Percentiles rank a stretch among this genome's conserved stretches.
phyloP scores from a whole-genome alignment of 2,329 filamentous ascomycete genomes.

The Aspergillus chevalieri region DNA sequence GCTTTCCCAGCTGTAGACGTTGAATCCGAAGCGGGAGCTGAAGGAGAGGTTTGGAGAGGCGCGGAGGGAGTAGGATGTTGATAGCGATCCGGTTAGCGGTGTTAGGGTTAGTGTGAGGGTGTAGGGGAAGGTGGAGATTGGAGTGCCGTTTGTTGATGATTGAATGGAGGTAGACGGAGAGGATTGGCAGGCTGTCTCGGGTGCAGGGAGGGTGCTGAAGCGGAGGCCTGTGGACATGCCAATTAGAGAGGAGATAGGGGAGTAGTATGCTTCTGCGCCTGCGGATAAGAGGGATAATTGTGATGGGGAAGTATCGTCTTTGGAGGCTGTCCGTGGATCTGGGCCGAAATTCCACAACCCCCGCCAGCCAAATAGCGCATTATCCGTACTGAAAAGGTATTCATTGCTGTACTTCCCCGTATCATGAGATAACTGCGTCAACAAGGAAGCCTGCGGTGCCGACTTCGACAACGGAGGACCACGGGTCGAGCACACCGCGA shows the following conservation, averaged over 20 bases:
- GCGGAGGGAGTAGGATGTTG: conserved; percentile 84
- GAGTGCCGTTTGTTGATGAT: conserved; percentile 15
- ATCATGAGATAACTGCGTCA: conserved; percentile 59
- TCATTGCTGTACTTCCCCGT: conserved; percentile 82
- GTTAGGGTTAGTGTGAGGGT: conserved; percentile 91
- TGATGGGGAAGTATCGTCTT: conserved; percentile 43
- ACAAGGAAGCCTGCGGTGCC: conserved; percentile 39
- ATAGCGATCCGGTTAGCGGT: conserved; percentile 88
- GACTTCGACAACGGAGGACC: conserved; percentile 38
- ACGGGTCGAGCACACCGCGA: conserved; percentile 51
- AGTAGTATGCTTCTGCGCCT: conserved; percentile 92
- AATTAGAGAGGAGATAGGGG: conserved; percentile 85
- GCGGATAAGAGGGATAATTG: conserved; percentile 77
- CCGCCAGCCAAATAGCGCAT: conserved; percentile 76
- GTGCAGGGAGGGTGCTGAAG: conserved; percentile 75
- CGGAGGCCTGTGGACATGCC: conserved; percentile 82
- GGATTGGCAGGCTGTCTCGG: conserved; percentile 15
- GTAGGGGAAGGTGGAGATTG: conserved; percentile 71
- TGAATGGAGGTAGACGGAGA: conserved; percentile 19
- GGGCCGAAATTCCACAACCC: conserved; percentile 93
- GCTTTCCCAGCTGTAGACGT: conserved; percentile 96
- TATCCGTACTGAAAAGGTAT: conserved; percentile 87
- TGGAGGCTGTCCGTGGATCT: conserved; percentile 40
- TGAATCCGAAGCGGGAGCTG: conserved; percentile 90
- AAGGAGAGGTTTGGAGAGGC: conserved; percentile 77